Evolutionary conservation across 2,329 filamentous ascomycete genomes (phyloP).

Genomic region (Fusarium guadeloupense): DNA sequence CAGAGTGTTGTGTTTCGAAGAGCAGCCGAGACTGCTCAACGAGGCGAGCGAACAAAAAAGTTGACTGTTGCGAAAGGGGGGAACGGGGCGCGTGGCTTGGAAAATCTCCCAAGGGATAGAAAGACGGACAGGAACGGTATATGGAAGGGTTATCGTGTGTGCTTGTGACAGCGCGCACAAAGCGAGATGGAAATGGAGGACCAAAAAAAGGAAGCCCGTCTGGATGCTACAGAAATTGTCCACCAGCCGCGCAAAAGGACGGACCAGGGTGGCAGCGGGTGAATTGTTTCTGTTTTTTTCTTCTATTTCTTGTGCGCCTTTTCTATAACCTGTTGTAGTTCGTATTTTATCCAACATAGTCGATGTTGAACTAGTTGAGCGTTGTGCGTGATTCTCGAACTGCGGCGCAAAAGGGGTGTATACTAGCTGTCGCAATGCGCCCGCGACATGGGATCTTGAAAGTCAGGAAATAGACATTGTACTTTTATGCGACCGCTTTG

Average conservation of each 20-base stretch:
- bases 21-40: slow-evolving; percentile 4
- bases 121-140: slow-evolving; percentile 34
- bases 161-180: slow-evolving; percentile 15
- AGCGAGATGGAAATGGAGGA: background rate
- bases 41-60: slow-evolving; percentile 12
- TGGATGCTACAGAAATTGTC: slow-evolving; percentile 38
- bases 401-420: background rate
- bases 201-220: slow-evolving; percentile 23
- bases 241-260: slow-evolving; percentile 28
- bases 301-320: slow-evolving; percentile 31
- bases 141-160: slow-evolving; percentile 28
- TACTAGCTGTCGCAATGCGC: slow-evolving; percentile 13
- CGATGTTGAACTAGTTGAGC: background rate
- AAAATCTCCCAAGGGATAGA: slow-evolving; percentile 44
- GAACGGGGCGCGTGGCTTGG: slow-evolving; percentile 35
- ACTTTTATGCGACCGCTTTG: slow-evolving; percentile 16
- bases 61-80: slow-evolving; percentile 4
- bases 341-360: slow-evolving; percentile 25
- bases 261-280: slow-evolving; percentile 14
- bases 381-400: slow-evolving; percentile 1
- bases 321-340: slow-evolving; percentile 43
- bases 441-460: background rate
- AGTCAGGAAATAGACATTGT: background rate
- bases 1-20: background rate
- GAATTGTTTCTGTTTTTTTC: slow-evolving; percentile 34